Evolutionary conservation across 2,329 filamentous ascomycete species (phyloP), one percentile per base, ranked within the genome.

Genomic region (Mollisiaceae sp.): DNA sequence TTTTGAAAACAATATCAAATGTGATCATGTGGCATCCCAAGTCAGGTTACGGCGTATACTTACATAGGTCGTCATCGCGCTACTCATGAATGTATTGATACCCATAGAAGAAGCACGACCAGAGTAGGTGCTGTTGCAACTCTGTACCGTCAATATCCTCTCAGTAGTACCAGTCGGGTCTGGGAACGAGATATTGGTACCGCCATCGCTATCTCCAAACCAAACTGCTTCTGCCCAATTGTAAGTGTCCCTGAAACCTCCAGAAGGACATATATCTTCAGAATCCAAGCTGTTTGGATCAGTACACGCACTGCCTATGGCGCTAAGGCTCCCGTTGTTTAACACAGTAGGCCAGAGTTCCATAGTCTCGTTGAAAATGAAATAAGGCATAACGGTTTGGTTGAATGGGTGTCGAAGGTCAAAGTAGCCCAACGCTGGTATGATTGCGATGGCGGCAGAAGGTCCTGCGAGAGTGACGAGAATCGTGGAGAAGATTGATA

Each of bases 381-480:
- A 61, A 22, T 61, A 61, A 8, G 59, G 59, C 8, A 54, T 4
- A 27, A 61, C 14, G 9, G 32, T 43, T 8, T 50, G 8, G 6
- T 35, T 52, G 47, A 61, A 61, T 15, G 59, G 59, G 6, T 36
- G 18, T 11, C 8, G 59, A 54, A 61, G 43, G 11, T 61, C 47
- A 14, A 61, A 61, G n/a, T 61, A 61, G 15, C 35, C 47, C 14
- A 61, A 32, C n/a, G 59, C 41, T 20, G 59, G 59, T 22, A 61
- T 54, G 15, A 61, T 35, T 50, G 59, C 59, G 27, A 61, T 61
- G 18, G 59, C 59, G 1, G 59, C 54, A 3, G 59, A 61, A 3
- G 59, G 59, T 11, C 59, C 59, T 18, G 59, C 43, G 32, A 61
- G 59, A 20, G 47, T 61, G 32, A 54, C 59, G 18, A 61, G 47